Percentiles rank a stretch among this genome's conserved stretches.
Evolutionary conservation across 306 rosid genomes (phyloP).

Genomic region (Astragalus membranaceus): DNA sequence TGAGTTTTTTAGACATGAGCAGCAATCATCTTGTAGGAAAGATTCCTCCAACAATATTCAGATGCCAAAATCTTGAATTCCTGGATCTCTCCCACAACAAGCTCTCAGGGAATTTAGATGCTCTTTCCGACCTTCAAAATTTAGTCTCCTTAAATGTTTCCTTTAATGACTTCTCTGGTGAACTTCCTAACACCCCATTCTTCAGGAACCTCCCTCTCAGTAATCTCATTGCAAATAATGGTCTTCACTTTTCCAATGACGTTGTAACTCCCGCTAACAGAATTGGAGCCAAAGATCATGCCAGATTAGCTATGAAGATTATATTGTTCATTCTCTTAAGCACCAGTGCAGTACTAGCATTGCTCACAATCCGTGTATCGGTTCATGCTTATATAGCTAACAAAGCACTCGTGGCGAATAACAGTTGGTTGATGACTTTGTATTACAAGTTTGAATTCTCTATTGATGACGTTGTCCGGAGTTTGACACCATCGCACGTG

Average conservation of each 20-base stretch:
- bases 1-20: constrained; percentile 59
- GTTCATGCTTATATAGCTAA: constrained; percentile 33
- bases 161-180: constrained; percentile 67
- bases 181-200: constrained; percentile 64
- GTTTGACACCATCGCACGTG: constrained; percentile 59
- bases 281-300: constrained; percentile 15
- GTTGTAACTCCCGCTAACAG: constrained; percentile 28
- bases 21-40: constrained; percentile 61
- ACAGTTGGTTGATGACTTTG: constrained; percentile 53
- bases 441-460: constrained; percentile 58
- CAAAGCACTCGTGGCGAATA: constrained; percentile 24
- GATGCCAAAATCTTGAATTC: constrained; percentile 54
- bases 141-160: constrained; percentile 78
- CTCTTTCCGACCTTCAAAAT: constrained; percentile 49
- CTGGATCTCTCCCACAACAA: constrained; percentile 78
- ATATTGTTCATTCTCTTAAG: constrained; percentile 46
- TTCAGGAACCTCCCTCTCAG: constrained; percentile 64
- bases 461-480: constrained; percentile 48
- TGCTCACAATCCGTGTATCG: constrained; percentile 39
- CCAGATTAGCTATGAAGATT: constrained; percentile 35
- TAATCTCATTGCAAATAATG: constrained; percentile 53
- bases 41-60: constrained; percentile 52
- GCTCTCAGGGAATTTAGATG: constrained; percentile 53
- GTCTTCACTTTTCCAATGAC: constrained; percentile 42
- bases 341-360: constrained; percentile 39